A percentile compares a stretch with the other conserved stretches of the same genome.
phyloP scores from a whole-genome alignment of 768 basidiomycete genomes.

The Suillus plorans region DNA sequence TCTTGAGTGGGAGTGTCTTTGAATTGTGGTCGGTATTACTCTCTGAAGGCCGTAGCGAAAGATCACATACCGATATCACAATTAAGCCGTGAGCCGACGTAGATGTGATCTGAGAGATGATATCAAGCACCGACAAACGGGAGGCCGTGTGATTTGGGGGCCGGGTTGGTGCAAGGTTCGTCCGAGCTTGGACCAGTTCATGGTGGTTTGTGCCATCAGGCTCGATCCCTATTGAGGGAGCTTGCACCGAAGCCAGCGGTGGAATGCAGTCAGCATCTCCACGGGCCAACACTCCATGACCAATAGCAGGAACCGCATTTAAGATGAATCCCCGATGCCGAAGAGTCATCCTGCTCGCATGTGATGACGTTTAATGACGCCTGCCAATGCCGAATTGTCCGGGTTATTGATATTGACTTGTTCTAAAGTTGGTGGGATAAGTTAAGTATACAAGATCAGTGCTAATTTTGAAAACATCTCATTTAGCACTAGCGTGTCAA shows the following conservation, averaged over 20 bases:
- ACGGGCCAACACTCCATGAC: neutral
- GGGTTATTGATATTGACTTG: neutral
- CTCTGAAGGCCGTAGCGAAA: neutral
- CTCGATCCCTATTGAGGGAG: neutral
- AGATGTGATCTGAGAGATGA: no score
- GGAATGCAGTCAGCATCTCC: neutral
- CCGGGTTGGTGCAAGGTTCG: neutral
- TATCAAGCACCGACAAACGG: neutral
- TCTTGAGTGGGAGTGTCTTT: neutral
- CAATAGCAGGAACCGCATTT: neutral
- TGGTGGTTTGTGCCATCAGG: neutral
- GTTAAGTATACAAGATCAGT: neutral
- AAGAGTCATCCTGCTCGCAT: conserved; percentile 1
- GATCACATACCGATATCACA: neutral
- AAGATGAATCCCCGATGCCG: neutral
- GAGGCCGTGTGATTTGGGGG: neutral
- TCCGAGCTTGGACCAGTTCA: neutral
- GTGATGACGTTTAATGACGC: neutral
- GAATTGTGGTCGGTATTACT: neutral
- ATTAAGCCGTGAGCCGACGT: neutral
- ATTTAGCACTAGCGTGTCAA: neutral
- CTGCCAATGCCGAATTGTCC: neutral
- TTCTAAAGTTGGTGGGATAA: neutral
- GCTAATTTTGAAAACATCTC: neutral
- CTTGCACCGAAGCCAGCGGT: neutral